phyloP scores from a whole-genome alignment of 495 filamentous ascomycete species.

The Penicillium crystallinum region DNA sequence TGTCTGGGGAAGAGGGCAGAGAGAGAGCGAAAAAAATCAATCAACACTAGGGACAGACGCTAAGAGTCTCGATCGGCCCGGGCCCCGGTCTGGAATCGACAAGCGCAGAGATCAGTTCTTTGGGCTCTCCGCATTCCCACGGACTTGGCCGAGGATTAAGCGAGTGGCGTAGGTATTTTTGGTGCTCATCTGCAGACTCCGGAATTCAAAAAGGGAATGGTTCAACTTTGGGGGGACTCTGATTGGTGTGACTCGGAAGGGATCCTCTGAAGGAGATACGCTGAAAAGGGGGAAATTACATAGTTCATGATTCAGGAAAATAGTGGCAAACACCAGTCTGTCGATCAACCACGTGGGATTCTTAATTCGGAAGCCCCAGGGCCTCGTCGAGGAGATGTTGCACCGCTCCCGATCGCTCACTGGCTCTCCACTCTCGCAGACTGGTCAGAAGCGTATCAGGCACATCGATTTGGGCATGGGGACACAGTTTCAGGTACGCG shows the following conservation, averaged over 20 bases:
- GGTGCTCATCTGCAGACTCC: neutral
- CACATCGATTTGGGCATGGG: constrained; percentile 16
- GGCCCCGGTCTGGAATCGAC: constrained; percentile 18
- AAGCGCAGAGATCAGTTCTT: neutral
- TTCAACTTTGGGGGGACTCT: too few relatives aligned
- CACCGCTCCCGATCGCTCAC: constrained; percentile 34
- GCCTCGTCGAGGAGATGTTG: constrained; percentile 37
- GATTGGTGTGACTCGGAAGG: too few relatives aligned
- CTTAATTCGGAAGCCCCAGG: constrained; percentile 16
- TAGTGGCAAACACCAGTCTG: neutral
- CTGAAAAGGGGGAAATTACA: neutral
- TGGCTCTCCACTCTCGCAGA: constrained; percentile 30
- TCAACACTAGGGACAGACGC: neutral
- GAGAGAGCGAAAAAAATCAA: neutral
- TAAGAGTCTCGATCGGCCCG: constrained; percentile 16
- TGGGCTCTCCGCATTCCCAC: constrained; percentile 11
- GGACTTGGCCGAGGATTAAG: constrained; percentile 31
- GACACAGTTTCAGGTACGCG: constrained; percentile 33
- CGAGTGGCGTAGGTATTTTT: constrained; percentile 20
- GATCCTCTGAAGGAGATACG: neutral
- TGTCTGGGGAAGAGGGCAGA: constrained; percentile 12
- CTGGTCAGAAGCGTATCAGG: constrained; percentile 18
- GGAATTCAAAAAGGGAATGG: too few relatives aligned
- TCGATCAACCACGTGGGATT: constrained; percentile 21
- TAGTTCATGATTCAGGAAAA: neutral